Percentiles rank a stretch among this genome's conserved stretches.
These are phyloP conservation scores for Aspergillus brasiliensis DNA, from an alignment of 2,329 filamentous ascomycete species.

Conservation along the genomic window DNA sequence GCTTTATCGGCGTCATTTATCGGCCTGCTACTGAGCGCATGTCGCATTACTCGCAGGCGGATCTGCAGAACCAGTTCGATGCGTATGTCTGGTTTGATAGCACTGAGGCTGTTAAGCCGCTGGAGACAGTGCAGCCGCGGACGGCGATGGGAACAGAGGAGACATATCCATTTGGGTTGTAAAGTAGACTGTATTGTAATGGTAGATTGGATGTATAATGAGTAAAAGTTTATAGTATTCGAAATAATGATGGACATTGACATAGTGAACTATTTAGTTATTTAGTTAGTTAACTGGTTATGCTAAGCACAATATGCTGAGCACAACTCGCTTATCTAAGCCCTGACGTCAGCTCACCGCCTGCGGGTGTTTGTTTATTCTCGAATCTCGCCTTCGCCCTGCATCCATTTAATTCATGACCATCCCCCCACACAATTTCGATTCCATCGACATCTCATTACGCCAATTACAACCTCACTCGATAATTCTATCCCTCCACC, in stretches of 20 bases:
- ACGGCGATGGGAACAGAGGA: constrained; percentile 48
- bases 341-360: constrained; percentile 20
- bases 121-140: constrained; percentile 50
- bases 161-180: constrained; percentile 57
- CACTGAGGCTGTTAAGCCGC: constrained; percentile 47
- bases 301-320: not conserved
- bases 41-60: constrained; percentile 53
- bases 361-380: constrained; percentile 20
- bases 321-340: not conserved
- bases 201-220: not conserved
- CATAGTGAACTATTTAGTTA: too few relatives aligned
- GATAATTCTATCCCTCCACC: not conserved
- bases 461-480: not conserved
- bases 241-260: too few relatives aligned
- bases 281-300: too few relatives aligned
- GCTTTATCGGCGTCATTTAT: constrained; percentile 59
- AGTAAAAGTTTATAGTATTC: not conserved
- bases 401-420: not conserved
- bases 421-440: constrained; percentile 1
- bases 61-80: constrained; percentile 54
- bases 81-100: constrained; percentile 55
- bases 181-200: not conserved
- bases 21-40: constrained; percentile 51
- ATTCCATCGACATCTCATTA: not conserved
- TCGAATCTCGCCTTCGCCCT: constrained; percentile 7